These are phyloP conservation scores for Fusarium equiseti DNA, from an alignment of 2,329 filamentous ascomycete species.

Conservation along the genomic window DNA sequence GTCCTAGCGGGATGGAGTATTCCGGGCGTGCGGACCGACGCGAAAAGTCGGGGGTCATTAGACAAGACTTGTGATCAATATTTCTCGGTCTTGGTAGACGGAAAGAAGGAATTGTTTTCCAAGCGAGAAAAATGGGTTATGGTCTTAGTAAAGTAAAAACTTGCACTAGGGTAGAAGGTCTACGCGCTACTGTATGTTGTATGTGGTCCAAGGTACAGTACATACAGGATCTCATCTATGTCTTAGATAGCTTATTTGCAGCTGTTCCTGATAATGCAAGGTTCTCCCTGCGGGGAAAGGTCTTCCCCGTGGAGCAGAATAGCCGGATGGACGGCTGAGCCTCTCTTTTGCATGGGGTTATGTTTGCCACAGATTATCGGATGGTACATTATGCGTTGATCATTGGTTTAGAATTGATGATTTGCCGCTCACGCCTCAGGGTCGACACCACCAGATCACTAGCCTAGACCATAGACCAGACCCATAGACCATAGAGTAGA, in stretches of 20 bases:
- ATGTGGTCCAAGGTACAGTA: background rate
- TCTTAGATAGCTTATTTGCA: constrained; percentile 4
- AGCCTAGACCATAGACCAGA: too few species aligned
- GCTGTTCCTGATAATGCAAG: background rate
- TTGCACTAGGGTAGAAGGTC: background rate
- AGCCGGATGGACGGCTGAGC: background rate
- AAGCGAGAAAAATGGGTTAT: background rate
- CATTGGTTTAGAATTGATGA: background rate
- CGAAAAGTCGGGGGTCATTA: background rate
- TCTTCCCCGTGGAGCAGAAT: background rate
- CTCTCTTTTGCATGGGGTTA: background rate
- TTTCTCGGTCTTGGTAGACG: background rate
- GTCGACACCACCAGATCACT: background rate
- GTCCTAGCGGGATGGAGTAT: background rate
- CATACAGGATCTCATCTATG: constrained; percentile 1
- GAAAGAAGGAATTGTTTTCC: constrained; percentile 4
- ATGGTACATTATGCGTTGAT: constrained; percentile 1
- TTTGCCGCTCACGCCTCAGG: background rate
- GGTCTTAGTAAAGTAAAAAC: background rate
- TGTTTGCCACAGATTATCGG: background rate
- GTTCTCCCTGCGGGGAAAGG: constrained; percentile 1
- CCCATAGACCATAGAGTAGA: background rate
- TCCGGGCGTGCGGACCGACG: background rate
- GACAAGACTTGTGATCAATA: background rate
- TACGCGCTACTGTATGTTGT: background rate